Evolutionary conservation across 2,329 filamentous ascomycete species (phyloP).

Genomic region (Alternaria rosae): DNA sequence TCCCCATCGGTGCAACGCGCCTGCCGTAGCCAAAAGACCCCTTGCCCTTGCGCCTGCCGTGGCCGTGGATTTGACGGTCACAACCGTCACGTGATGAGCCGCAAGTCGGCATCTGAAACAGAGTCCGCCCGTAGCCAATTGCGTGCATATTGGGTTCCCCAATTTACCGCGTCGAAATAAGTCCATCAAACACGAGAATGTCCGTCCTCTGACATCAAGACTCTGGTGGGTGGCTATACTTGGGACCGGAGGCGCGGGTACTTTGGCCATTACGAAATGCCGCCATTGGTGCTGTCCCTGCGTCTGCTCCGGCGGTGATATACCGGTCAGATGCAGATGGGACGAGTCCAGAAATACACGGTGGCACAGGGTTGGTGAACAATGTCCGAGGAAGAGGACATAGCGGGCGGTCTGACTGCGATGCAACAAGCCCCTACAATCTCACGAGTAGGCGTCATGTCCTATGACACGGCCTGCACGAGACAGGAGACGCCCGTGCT

Average conservation of each 20-base stretch:
- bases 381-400: neutral
- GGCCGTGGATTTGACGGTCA: neutral
- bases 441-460: slow-evolving; percentile 22
- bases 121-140: slow-evolving; percentile 21
- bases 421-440: slow-evolving; percentile 10
- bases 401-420: slow-evolving; percentile 7
- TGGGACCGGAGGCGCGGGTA: slow-evolving; percentile 8
- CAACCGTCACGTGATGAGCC: slow-evolving; percentile 3
- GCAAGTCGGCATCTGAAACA: slow-evolving; percentile 15
- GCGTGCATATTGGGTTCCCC: slow-evolving; percentile 23
- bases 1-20: slow-evolving; percentile 12
- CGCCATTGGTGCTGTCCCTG: slow-evolving; percentile 21
- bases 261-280: slow-evolving; percentile 5
- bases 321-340: slow-evolving; percentile 7
- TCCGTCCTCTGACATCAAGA: neutral
- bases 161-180: slow-evolving; percentile 4
- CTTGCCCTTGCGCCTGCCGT: neutral
- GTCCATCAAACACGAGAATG: neutral
- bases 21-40: slow-evolving; percentile 11
- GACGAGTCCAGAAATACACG: slow-evolving; percentile 7
- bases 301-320: slow-evolving; percentile 15
- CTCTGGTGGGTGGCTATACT: slow-evolving; percentile 2
- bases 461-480: slow-evolving; percentile 3
- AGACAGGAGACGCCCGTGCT: slow-evolving; percentile 4
- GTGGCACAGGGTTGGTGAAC: neutral